phyloP scores from a whole-genome alignment of 768 basidiomycete species.

The Imleria badia region DNA sequence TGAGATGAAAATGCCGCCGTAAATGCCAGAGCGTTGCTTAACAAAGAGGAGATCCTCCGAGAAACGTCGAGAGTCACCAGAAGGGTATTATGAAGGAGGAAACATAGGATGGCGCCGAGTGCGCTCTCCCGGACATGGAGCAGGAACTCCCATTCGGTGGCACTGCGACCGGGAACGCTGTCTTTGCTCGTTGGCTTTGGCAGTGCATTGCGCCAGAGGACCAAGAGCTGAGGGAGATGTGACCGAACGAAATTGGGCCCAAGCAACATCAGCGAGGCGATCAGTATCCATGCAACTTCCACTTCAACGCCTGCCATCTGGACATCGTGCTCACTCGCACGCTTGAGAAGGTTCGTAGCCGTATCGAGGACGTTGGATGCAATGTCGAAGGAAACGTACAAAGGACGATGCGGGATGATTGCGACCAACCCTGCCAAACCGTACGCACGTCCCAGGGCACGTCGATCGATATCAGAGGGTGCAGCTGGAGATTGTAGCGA shows the following conservation, averaged over 20 bases:
- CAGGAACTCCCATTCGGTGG: conserved; percentile 87
- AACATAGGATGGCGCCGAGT: conserved; percentile 83
- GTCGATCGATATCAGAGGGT: conserved; percentile 64
- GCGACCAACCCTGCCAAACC: conserved; percentile 87
- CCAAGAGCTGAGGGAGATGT: conserved; percentile 90
- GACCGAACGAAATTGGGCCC: conserved; percentile 93
- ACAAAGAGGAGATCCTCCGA: conserved; percentile 79
- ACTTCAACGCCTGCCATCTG: conserved; percentile 80
- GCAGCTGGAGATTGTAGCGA: conserved; percentile 70
- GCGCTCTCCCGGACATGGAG: conserved; percentile 90
- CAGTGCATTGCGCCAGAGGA: conserved; percentile 95
- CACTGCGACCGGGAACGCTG: conserved; percentile 57
- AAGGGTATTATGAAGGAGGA: conserved; percentile 77
- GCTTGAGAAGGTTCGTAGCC: conserved; percentile 86
- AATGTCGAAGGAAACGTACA: conserved; percentile 95
- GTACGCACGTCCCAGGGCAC: conserved; percentile 85
- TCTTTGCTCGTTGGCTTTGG: conserved; percentile 95
- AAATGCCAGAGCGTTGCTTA: conserved; percentile 90
- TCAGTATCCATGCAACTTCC: conserved; percentile 92
- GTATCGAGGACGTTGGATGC: conserved; percentile 89
- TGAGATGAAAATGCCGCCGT: conserved; percentile 78
- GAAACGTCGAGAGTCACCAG: conserved; percentile 91
- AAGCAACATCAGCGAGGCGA: conserved; percentile 87
- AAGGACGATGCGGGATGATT: conserved; percentile 79
- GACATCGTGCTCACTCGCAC: conserved; percentile 88